Base-by-base conservation (phyloP, 75 land plant genomes). In the Isoetes taiwanensis region DNA sequence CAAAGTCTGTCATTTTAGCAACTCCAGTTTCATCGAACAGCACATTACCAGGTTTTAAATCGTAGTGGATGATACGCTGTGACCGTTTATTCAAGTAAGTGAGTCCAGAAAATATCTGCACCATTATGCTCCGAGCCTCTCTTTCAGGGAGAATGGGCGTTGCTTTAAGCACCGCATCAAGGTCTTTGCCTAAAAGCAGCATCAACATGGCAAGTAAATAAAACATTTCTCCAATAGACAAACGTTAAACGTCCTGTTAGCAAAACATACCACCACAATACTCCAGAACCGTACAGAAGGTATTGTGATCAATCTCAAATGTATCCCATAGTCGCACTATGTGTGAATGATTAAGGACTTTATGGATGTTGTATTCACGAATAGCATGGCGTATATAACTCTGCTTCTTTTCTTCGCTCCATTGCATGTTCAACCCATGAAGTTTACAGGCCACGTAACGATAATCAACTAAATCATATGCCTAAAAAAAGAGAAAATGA, bases 331-430 rank as follows among this genome's bases (percentile, higher is more conserved):
- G 80, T 54, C 89, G 84, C 61, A 91, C 97, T 29, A 91, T 91
- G 67, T 91, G 75, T 57, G 64, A 69, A 73, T 91, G 97, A 30
- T 83, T 79, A 54, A 91, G 63, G 11, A 71, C 79, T 62, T 91
- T 91, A 72, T 91, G 97, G 58, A 91, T 91, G 57, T 91, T 81
- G 75, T 87, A 87, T 48, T 91, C 97, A 20, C 97, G 76, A 43
- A 91, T 81, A 14, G 97, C 97, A 77, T 91, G 97, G 12, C 97
- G 78, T 54, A 79, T 81, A 43, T 91, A 91, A 43, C 80, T 91
- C 71, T 87, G 85, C 67, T 91, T 91, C 79, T 91, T 91, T 39
- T 91, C 97, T 56, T 91, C 95, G 60, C 83, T 84, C 97, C 97
- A 91, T 52, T 91, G 87, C 43, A 57, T 78, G 77, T 91, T 83